Conservation (phyloP, 768 basidiomycete species). For the Agrocybe praecox region DNA sequence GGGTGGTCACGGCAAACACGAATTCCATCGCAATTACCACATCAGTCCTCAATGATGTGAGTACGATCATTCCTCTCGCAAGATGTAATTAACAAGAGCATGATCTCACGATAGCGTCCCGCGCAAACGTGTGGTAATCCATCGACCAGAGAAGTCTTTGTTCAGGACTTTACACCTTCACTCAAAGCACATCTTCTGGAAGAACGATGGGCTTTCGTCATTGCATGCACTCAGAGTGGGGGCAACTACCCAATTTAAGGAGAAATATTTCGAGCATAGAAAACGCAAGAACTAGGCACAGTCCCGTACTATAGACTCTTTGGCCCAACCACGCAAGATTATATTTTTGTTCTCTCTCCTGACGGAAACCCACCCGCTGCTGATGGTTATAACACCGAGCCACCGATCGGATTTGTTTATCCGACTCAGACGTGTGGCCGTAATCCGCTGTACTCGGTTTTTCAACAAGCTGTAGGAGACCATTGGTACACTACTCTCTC, state of each 20-base stretch:
- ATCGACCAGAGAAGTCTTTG: too few species aligned
- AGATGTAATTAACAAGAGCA: too few species aligned
- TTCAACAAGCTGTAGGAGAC: neutral
- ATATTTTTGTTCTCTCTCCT: neutral
- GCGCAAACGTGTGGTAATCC: too few species aligned
- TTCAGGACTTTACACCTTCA: too few species aligned
- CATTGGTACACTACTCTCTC: conserved; percentile 6
- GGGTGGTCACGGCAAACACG: too few species aligned
- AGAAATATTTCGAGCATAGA: conserved; percentile 3
- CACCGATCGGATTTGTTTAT: conserved; percentile 1
- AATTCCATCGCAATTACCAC: too few species aligned
- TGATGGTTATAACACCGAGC: neutral
- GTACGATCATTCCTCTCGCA: too few species aligned
- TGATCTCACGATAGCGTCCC: too few species aligned
- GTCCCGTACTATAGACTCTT: conserved; percentile 3
- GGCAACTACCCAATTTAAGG: conserved; percentile 6
- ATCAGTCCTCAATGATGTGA: too few species aligned
- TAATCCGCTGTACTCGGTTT: neutral
- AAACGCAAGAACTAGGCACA: conserved; percentile 2
- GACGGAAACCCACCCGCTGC: neutral
- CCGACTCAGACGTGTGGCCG: conserved; percentile 4
- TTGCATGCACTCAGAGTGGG: neutral
- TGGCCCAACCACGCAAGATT: neutral
- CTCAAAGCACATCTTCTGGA: too few species aligned
- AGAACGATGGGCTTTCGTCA: too few species aligned